Conservation (phyloP, 192 early-diverging fungal species). For the Rhizoclosmatium globosum region DNA sequence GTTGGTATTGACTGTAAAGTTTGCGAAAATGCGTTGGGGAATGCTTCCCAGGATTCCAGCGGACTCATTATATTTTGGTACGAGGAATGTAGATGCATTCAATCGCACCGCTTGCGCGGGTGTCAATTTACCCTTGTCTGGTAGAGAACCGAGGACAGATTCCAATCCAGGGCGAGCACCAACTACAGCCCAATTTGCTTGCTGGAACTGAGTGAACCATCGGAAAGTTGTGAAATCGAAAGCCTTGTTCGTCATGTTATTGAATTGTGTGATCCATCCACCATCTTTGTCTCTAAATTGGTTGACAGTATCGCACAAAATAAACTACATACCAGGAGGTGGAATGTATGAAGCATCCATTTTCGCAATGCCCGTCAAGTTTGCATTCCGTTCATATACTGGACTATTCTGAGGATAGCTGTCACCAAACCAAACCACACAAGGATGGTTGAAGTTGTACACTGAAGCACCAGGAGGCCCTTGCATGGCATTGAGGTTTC, state of each 20-base stretch:
- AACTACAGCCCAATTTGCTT: constrained; percentile 13
- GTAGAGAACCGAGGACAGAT: background rate
- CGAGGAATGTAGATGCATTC: background rate
- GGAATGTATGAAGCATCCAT: constrained; percentile 24
- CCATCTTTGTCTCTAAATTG: background rate
- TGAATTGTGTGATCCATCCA: constrained; percentile 2
- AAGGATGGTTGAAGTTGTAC: background rate
- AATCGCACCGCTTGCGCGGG: background rate
- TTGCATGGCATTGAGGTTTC: background rate
- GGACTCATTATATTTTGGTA: background rate
- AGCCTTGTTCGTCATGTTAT: background rate
- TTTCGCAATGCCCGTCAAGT: constrained; percentile 19
- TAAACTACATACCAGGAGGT: background rate
- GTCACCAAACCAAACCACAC: constrained; percentile 27
- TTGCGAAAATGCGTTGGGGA: constrained; percentile 44
- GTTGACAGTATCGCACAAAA: too few species aligned
- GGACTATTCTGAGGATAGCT: constrained; percentile 9
- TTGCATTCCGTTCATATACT: constrained; percentile 27
- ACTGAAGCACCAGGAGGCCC: constrained; percentile 4
- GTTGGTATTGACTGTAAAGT: constrained; percentile 13
- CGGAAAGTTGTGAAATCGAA: constrained; percentile 4
- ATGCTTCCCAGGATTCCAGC: constrained; percentile 49
- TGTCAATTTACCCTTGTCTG: background rate
- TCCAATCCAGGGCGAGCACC: background rate
- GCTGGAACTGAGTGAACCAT: constrained; percentile 5